Conservation (phyloP, 257 asterid genomes). For the Paraleonurus japonicus region DNA sequence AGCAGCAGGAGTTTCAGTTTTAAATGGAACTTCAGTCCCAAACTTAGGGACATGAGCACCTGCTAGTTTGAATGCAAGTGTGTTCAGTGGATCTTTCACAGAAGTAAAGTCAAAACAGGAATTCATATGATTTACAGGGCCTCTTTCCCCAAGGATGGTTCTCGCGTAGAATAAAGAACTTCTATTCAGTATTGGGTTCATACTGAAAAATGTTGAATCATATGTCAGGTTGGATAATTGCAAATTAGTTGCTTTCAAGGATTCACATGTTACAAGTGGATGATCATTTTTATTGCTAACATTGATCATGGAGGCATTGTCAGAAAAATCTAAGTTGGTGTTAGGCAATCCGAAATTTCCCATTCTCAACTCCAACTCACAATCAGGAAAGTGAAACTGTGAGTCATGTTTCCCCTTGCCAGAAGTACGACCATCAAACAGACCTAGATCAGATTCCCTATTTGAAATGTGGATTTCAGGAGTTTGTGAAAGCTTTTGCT, state of each 20-base stretch:
- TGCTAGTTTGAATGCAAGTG: constrained; percentile 40
- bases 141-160: constrained; percentile 40
- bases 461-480: constrained; percentile 34
- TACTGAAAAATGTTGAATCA: constrained; percentile 54
- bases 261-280: constrained; percentile 28
- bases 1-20: constrained; percentile 41
- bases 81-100: constrained; percentile 59
- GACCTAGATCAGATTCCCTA: constrained; percentile 31
- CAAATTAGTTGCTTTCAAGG: constrained; percentile 32
- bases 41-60: constrained; percentile 29
- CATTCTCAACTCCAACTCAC: constrained; percentile 30
- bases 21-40: constrained; percentile 39
- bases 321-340: constrained; percentile 34
- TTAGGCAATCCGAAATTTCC: constrained; percentile 32
- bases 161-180: constrained; percentile 39
- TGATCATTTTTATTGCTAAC: constrained; percentile 31
- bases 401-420: constrained; percentile 32
- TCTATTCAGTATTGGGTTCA: constrained; percentile 60
- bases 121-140: constrained; percentile 35
- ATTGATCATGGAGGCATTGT: constrained; percentile 28
- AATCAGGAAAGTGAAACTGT: constrained; percentile 40
- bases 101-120: constrained; percentile 70
- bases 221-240: constrained; percentile 40
- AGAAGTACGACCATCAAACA: constrained; percentile 24
- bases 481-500: constrained; percentile 23